Percentiles rank a stretch among this genome's conserved stretches.
These are phyloP conservation scores for Clitoria ternatea DNA, from an alignment of 306 rosid species.

Conservation along the genomic window DNA sequence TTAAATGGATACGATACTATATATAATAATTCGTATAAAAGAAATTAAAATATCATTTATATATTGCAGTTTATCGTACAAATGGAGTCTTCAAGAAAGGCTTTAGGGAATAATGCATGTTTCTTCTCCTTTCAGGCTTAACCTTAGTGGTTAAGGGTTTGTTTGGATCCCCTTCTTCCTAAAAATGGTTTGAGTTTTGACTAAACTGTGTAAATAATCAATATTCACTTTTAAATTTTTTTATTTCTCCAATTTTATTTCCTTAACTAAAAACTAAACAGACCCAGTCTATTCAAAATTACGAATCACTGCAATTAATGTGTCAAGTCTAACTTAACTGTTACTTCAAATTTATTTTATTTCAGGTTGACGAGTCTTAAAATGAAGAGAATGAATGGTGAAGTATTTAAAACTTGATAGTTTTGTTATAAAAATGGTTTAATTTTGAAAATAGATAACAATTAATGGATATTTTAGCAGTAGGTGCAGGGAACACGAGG, in stretches of 20 bases:
- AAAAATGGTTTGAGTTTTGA: too few relatives aligned
- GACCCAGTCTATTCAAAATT: conserved; percentile 4
- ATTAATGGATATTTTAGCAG: neutral
- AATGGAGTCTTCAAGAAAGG: neutral
- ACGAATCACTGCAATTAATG: neutral
- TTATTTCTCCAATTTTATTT: too few relatives aligned
- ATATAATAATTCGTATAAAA: neutral
- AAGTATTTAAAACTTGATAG: neutral
- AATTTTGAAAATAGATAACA: neutral
- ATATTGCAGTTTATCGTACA: neutral
- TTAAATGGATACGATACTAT: neutral
- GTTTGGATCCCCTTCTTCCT: too few relatives aligned
- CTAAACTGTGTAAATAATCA: too few relatives aligned
- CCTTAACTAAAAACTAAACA: too few relatives aligned
- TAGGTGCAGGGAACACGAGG: neutral
- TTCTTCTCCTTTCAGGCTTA: neutral
- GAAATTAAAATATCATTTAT: neutral
- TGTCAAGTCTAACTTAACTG: neutral
- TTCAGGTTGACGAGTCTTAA: neutral
- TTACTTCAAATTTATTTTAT: neutral
- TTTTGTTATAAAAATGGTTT: too few relatives aligned
- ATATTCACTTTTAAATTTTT: too few relatives aligned
- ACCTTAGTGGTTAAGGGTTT: conserved; percentile 17
- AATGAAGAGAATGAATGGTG: neutral
- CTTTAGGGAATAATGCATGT: neutral